Evolutionary conservation across 306 rosid genomes (phyloP).

Genomic region (Cucumis sativus): DNA sequence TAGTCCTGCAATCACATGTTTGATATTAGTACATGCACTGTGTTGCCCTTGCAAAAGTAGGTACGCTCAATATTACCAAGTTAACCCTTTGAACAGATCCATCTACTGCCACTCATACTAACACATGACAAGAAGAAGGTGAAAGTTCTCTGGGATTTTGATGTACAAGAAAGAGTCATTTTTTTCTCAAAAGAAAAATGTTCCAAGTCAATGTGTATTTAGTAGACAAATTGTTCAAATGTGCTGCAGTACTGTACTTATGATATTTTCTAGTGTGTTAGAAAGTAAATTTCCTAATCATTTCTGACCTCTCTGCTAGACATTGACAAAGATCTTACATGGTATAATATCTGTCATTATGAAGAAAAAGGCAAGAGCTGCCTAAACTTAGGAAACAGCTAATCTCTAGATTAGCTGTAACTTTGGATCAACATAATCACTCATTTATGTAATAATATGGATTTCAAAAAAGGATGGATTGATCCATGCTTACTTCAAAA

Average conservation of each 20-base stretch:
- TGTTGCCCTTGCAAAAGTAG: constrained; percentile 2
- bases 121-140: constrained; percentile 4
- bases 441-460: neutral
- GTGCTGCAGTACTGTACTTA: neutral
- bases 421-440: constrained; percentile 1
- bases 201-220: neutral
- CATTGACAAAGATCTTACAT: neutral
- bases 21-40: neutral
- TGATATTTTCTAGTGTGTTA: neutral
- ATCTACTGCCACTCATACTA: neutral
- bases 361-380: neutral
- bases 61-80: neutral
- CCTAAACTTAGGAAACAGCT: neutral
- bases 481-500: neutral
- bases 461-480: neutral
- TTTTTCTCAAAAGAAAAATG: neutral
- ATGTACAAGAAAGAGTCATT: constrained; percentile 10
- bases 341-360: neutral
- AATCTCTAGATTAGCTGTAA: neutral
- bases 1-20: neutral
- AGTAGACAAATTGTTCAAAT: neutral
- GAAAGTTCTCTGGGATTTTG: constrained; percentile 8
- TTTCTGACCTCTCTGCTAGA: neutral
- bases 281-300: neutral
- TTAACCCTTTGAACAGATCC: constrained; percentile 5